Evolutionary conservation across 2,329 filamentous ascomycete species (phyloP), one percentile per base, ranked within the genome.

Genomic region (Pseudogymnoascus sp.): DNA sequence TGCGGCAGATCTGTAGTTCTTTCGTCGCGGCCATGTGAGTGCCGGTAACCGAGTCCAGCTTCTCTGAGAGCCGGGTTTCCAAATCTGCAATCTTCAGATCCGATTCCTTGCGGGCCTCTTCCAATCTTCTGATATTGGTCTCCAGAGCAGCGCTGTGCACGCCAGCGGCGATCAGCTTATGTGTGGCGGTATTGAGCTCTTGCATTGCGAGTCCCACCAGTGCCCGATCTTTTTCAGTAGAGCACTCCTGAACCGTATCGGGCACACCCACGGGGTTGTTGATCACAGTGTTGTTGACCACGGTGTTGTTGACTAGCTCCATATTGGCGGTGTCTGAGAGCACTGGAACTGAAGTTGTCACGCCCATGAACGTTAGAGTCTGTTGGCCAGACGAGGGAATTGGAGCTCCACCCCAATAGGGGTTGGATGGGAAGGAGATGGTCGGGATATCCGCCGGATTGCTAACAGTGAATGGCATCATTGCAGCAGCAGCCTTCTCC

Each of bases 401-500:
- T 34, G 49, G 49, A 18, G 9, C 49, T 18, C 49, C 49, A 14
- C 49, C 5, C 49, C n/a, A 56, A 31, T 28, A 11, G n/a, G 49
- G 49, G 28, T 56, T 56, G n/a, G n/a, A 34, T 4, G 49, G 49
- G n/a, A 56, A 56, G 16, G 28, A 12, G 8, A 56, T 56, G 28
- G 28, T n/a, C 28, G 49, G 28, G 3, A 34, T 14, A 6, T 16
- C 14, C 9, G 3, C 49, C n/a, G 49, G 49, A n/a, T 56, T 56
- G 28, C 49, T 56, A n/a, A 56, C 28, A 34, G 49, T 56, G n/a
- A 56, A 56, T 34, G 49, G 49, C 49, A 56, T 34, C 49, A 56
- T 56, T 56, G 49, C 49, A 56, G 49, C 8, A 9, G 49, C 9
- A n/a, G 49, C 49, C 28, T 56, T 56, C n/a, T 56, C 49, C 4